A percentile compares a stretch with the other conserved stretches of the same genome.
phyloP scores from a whole-genome alignment of 192 early-diverging fungal genomes.

The Powellomyces hirtus region DNA sequence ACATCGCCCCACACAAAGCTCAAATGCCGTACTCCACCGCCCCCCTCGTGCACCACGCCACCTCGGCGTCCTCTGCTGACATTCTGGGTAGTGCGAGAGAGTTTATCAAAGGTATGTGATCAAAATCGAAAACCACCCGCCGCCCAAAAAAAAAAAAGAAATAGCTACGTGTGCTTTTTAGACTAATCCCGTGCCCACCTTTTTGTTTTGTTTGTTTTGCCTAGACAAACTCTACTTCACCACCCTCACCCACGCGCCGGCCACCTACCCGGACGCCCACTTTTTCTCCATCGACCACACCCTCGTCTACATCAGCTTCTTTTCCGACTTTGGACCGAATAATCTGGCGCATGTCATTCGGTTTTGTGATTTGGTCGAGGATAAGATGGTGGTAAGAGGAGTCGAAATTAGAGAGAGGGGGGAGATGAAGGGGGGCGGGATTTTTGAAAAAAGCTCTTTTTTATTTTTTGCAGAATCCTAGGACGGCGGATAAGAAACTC shows the following conservation, averaged over 20 bases:
- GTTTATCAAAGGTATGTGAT: conserved; percentile 43
- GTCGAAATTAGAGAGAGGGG: background rate
- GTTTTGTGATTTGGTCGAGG: conserved; percentile 59
- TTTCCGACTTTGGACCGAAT: conserved; percentile 67
- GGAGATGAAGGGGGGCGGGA: background rate
- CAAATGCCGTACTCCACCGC: conserved; percentile 31
- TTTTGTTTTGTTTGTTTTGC: background rate
- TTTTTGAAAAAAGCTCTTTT: background rate
- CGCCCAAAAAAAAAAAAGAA: too few relatives aligned
- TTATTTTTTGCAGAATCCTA: conserved; percentile 44
- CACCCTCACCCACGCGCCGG: conserved; percentile 39
- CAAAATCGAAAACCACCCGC: too few relatives aligned
- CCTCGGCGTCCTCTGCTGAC: conserved; percentile 28
- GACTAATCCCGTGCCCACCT: background rate
- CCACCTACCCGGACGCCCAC: conserved; percentile 39
- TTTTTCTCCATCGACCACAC: conserved; percentile 62
- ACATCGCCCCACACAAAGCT: too few relatives aligned
- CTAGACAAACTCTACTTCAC: conserved; percentile 66
- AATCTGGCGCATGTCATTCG: conserved; percentile 63
- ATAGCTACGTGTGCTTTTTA: too few relatives aligned
- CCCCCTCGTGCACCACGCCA: conserved; percentile 28
- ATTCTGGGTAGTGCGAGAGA: conserved; percentile 31
- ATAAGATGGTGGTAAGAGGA: conserved; percentile 53
- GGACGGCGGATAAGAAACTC: conserved; percentile 49
- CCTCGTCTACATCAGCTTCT: conserved; percentile 63